These are phyloP conservation scores for Kluyveromyces sp. DNA, from an alignment of 1,139 yeast genomes.

Conservation along the genomic window DNA sequence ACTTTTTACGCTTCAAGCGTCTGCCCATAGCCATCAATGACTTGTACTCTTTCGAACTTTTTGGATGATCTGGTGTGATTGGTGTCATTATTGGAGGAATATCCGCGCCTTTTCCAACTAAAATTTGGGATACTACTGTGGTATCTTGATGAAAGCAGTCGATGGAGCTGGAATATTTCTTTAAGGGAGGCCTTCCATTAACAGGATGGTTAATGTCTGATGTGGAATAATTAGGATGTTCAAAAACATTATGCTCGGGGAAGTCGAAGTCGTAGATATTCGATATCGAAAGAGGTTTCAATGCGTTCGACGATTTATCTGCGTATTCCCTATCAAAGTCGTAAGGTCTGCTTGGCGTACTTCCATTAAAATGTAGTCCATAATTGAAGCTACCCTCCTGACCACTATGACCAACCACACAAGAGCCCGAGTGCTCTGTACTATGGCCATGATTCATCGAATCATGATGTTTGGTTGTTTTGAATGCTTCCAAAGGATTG, in stretches of 20 bases:
- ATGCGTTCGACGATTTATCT: background rate
- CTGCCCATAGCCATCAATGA: conserved; percentile 1
- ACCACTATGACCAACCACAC: background rate
- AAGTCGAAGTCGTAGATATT: conserved; percentile 1
- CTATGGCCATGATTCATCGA: background rate
- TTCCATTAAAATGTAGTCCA: background rate
- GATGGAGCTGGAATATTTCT: background rate
- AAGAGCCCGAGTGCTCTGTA: background rate
- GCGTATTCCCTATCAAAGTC: background rate
- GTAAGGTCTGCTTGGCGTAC: background rate
- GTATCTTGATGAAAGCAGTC: background rate
- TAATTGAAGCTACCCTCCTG: background rate
- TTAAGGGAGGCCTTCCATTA: background rate
- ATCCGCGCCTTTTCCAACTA: background rate
- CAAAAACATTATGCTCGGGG: background rate
- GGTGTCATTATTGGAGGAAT: conserved; percentile 5
- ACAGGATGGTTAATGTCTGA: conserved; percentile 1
- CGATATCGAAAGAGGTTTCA: background rate
- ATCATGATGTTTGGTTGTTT: background rate
- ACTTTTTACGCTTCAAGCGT: background rate
- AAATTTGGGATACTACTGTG: conserved; percentile 3
- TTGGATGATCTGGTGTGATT: conserved; percentile 4
- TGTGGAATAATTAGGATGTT: conserved; percentile 3
- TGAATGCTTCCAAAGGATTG: background rate
- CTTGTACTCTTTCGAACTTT: conserved; percentile 1